These are phyloP conservation scores for Bauhinia variegata DNA, from an alignment of 306 rosid genomes.

Conservation along the genomic window DNA sequence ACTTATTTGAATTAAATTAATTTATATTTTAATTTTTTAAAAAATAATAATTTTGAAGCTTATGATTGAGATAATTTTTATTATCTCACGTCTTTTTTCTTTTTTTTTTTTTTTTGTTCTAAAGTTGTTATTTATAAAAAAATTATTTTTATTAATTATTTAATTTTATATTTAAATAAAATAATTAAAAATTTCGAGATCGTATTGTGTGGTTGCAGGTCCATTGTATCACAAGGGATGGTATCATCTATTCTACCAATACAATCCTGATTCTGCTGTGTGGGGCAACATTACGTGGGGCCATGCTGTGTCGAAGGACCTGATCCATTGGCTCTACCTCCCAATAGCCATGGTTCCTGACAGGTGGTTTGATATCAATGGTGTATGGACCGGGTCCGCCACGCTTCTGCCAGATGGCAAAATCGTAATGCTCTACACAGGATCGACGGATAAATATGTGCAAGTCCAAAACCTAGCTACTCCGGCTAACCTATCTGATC, in stretches of 20 bases:
- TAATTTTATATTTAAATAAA: too few species aligned
- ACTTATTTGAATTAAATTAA: too few species aligned
- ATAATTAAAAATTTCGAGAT: too few species aligned
- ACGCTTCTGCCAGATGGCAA: constrained; percentile 70
- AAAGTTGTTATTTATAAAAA: too few species aligned
- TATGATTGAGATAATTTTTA: too few species aligned
- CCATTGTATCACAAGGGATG: constrained; percentile 74
- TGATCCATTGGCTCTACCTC: constrained; percentile 84
- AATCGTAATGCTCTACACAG: constrained; percentile 71
- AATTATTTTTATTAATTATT: too few species aligned
- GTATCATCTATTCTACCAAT: constrained; percentile 90
- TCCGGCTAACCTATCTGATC: constrained; percentile 79
- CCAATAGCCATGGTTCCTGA: constrained; percentile 72
- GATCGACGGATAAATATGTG: constrained; percentile 49
- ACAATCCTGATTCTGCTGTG: constrained; percentile 77
- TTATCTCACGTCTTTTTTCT: too few species aligned
- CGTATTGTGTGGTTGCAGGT: constrained; percentile 41
- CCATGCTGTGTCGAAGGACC: constrained; percentile 74
- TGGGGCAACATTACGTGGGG: constrained; percentile 97
- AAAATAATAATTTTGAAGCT: too few species aligned
- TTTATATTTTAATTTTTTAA: too few species aligned
- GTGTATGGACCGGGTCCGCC: constrained; percentile 90
- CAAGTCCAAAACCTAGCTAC: constrained; percentile 80
- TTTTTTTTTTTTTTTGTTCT: too few species aligned
- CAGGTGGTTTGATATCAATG: constrained; percentile 58